Conservation (phyloP, 768 basidiomycete species). For the Boletus rufocinnamomeus region DNA sequence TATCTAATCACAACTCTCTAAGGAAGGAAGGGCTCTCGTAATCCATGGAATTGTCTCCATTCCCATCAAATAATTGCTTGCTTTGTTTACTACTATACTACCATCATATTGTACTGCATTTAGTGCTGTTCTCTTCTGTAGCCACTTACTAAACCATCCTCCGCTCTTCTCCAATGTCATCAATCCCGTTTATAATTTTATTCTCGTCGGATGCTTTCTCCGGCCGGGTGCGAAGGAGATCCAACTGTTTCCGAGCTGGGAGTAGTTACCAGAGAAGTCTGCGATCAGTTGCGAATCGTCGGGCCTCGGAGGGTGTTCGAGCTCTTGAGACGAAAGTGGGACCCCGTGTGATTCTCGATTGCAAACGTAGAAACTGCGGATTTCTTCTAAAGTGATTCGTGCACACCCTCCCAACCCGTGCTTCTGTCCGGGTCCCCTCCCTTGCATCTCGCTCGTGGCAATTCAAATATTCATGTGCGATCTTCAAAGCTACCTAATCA, state of each 20-base stretch:
- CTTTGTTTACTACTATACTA: conserved; percentile 7
- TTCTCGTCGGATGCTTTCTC: background rate
- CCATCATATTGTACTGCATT: conserved; percentile 4
- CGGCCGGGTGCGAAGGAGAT: background rate
- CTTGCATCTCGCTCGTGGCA: background rate
- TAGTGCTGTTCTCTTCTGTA: conserved; percentile 21
- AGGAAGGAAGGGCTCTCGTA: conserved; percentile 24
- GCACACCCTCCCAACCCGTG: conserved; percentile 3
- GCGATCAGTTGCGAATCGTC: conserved; percentile 9
- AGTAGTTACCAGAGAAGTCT: background rate
- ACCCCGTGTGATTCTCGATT: conserved; percentile 5
- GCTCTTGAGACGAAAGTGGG: background rate
- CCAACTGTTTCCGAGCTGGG: background rate
- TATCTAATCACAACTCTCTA: conserved; percentile 23
- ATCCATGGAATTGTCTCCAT: conserved; percentile 17
- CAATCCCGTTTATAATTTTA: background rate
- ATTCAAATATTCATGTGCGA: background rate
- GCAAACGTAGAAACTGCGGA: background rate
- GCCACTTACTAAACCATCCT: conserved; percentile 14
- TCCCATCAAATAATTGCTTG: conserved; percentile 1
- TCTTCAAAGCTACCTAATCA: background rate
- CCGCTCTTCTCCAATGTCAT: background rate
- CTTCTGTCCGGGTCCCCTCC: background rate
- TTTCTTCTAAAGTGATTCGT: conserved; percentile 6
- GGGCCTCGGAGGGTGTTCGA: background rate